Evolutionary conservation across 768 basidiomycete species (phyloP), one percentile per base, ranked within the genome.

Genomic region (Hygrophoropsis aurantiaca): DNA sequence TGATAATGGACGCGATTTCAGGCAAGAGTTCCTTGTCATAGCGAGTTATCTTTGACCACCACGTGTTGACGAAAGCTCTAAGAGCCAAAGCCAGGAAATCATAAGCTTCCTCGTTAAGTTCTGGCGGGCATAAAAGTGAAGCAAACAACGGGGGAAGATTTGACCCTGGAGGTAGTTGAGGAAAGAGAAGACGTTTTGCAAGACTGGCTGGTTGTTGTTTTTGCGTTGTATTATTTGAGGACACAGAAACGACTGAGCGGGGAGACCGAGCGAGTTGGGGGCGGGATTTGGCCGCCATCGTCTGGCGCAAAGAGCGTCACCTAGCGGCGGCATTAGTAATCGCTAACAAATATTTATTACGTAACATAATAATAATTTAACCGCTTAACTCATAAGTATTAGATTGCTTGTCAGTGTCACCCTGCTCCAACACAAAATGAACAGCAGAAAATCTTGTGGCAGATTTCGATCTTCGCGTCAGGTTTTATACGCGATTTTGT

Each of bases 11-110:
- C 0, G 84, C 75, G 41, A 91, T 79, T 52, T 87, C 80, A 19
- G 87, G 85, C 21, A 91, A 77, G 47, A 94, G 77, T 46, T 90
- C 84, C 58, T 81, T 89, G 77, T 93, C 90, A 52, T 89, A 88
- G 49, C 87, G 79, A 1, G 90, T 80, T 44, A 93, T 75, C 58
- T 82, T 88, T 25, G 85, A 74, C 87, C 90, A 94, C 91, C 90
- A 94, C 2, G 87, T 85, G 39, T 82, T 79, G 30, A 94, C 80
- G 57, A 77, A 87, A 5, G 89, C 89, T 26, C 90, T 78, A 19
- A 94, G 74, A 9, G 83, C 78, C 48, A 92, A 83, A 0, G 91
- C 90, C 25, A 91, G 73, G 48, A 91, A 74, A 65, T 92, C 86
- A 58, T 92, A 91, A 6, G 40, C 59, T 49, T 66, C 64, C 5